Percentiles rank a stretch among this genome's conserved stretches.
phyloP scores from a whole-genome alignment of 768 basidiomycete species.

The Fistulinella prunicolor region DNA sequence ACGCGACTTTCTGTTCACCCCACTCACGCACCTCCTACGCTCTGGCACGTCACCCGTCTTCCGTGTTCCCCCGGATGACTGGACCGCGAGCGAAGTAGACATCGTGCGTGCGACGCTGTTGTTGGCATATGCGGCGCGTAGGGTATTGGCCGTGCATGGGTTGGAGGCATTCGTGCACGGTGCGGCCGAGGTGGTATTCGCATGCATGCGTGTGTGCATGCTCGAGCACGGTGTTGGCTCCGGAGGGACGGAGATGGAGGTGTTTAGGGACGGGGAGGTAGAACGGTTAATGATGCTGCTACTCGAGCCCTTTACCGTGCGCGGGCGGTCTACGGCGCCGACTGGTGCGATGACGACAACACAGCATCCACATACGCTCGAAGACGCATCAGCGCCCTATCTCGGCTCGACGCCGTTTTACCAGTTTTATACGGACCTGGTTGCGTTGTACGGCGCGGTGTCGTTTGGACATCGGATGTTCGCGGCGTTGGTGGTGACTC shows the following conservation, averaged over 20 bases:
- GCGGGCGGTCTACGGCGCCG: neutral
- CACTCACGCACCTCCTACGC: conserved; percentile 76
- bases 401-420: conserved; percentile 79
- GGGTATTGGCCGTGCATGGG: conserved; percentile 42
- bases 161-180: conserved; percentile 33
- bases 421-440: conserved; percentile 90
- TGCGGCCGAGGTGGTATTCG: conserved; percentile 49
- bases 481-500: conserved; percentile 68
- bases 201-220: conserved; percentile 94
- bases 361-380: conserved; percentile 36
- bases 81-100: conserved; percentile 80
- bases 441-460: conserved; percentile 86
- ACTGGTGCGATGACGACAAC: neutral
- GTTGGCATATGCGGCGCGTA: conserved; percentile 50
- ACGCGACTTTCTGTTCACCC: conserved; percentile 64
- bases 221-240: conserved; percentile 70
- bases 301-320: conserved; percentile 51
- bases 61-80: conserved; percentile 58
- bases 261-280: conserved; percentile 77
- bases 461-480: conserved; percentile 84
- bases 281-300: conserved; percentile 56
- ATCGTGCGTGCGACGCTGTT: conserved; percentile 67
- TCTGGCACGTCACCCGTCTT: conserved; percentile 76
- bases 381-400: conserved; percentile 52
- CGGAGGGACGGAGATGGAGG: conserved; percentile 44